These are phyloP conservation scores for Suaeda aralocaspica DNA, from an alignment of 148 eudicot species.

Conservation along the genomic window DNA sequence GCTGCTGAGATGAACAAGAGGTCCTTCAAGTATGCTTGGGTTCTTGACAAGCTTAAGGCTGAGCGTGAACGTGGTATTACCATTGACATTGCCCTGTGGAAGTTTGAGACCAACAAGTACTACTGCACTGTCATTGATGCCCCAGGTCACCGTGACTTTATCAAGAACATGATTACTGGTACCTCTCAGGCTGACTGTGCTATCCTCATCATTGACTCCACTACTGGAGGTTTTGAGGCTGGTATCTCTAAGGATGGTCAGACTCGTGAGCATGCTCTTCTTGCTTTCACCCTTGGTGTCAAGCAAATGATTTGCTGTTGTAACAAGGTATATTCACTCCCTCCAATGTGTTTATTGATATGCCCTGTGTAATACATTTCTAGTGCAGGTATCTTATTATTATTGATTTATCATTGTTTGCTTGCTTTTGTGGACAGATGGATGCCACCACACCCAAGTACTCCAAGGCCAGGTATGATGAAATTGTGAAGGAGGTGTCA, in stretches of 20 bases:
- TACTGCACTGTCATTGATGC: constrained; percentile 49
- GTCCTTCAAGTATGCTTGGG: constrained; percentile 50
- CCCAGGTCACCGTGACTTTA: constrained; percentile 39
- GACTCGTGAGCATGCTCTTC: constrained; percentile 42
- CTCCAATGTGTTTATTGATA: too few species aligned
- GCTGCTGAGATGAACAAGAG: constrained; percentile 55
- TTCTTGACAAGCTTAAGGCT: constrained; percentile 46
- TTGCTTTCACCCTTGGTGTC: constrained; percentile 41
- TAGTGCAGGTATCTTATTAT: not conserved
- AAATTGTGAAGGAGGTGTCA: too few species aligned
- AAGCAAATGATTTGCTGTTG: constrained; percentile 39
- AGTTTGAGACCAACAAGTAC: constrained; percentile 45
- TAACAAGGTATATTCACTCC: constrained; percentile 25
- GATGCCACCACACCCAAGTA: not conserved
- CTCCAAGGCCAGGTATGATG: not conserved
- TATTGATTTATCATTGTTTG: not conserved
- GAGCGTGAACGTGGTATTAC: constrained; percentile 52
- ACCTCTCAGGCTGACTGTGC: constrained; percentile 46
- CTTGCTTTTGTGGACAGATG: not conserved
- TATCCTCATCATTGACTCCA: constrained; percentile 41
- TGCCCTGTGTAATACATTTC: too few species aligned
- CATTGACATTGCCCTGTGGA: constrained; percentile 43
- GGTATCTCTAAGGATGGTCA: constrained; percentile 46
- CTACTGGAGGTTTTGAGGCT: constrained; percentile 41
- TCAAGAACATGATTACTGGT: constrained; percentile 42